Conservation (phyloP, 2,329 filamentous ascomycete genomes). For the Phialocephala subalpina region DNA sequence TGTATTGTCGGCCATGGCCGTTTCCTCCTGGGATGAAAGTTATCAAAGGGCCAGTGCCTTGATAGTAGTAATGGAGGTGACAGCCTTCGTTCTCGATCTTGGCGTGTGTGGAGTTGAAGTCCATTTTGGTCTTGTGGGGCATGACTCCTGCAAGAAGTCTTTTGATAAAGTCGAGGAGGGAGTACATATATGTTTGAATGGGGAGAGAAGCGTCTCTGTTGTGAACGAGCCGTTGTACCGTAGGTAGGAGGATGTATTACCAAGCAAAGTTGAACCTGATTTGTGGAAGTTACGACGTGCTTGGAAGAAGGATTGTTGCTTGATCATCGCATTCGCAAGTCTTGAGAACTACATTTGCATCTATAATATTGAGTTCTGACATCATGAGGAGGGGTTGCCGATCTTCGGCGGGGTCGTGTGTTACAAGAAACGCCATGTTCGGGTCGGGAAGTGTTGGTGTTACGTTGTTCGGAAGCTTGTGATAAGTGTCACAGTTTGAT, state of each 20-base stretch:
- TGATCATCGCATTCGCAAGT: background rate
- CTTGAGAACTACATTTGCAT: background rate
- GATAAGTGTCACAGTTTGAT: background rate
- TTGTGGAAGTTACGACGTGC: background rate
- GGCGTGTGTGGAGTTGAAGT: constrained; percentile 32
- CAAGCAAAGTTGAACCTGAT: background rate
- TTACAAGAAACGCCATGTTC: background rate
- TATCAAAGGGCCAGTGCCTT: constrained; percentile 43
- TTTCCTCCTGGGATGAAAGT: constrained; percentile 46
- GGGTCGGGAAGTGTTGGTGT: background rate
- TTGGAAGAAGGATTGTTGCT: background rate
- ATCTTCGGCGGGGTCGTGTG: background rate
- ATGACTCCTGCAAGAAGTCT: background rate
- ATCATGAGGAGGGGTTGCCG: background rate
- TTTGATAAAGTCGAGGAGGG: background rate
- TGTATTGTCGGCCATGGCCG: constrained; percentile 45
- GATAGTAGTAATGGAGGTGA: constrained; percentile 45
- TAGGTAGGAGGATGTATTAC: background rate
- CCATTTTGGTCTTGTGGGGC: constrained; percentile 24
- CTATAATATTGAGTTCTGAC: background rate
- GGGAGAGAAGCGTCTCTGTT: background rate
- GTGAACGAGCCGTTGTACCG: background rate
- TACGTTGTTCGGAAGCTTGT: background rate
- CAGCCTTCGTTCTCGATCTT: constrained; percentile 44
- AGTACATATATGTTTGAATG: background rate